Evolutionary conservation across 1,284 basidiomycete species (phyloP).

Genomic region (Volvariella volvacea): DNA sequence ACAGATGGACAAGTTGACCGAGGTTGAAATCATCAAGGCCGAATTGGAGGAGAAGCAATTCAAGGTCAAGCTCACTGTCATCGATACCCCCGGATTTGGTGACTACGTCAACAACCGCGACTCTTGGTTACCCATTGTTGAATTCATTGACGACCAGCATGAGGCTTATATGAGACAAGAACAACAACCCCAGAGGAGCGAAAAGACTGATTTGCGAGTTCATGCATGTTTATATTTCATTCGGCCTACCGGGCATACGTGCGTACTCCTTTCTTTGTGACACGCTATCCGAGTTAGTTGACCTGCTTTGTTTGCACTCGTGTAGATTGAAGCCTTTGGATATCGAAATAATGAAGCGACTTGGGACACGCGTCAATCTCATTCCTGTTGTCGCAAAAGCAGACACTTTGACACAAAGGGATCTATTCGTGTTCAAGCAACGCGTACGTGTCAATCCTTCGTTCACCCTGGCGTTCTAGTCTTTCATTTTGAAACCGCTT

Average conservation of each 20-base stretch:
- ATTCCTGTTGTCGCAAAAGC: conserved; percentile 98
- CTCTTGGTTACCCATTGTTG: conserved; percentile 96
- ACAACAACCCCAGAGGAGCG: conserved; percentile 90
- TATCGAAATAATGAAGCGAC: conserved; percentile 98
- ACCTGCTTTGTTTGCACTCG: conserved; percentile 4
- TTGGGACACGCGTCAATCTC: conserved; percentile 93
- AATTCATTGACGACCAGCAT: conserved; percentile 99
- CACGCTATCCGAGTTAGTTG: conserved; percentile 4
- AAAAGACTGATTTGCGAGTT: conserved; percentile 94
- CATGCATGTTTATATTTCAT: conserved; percentile 99
- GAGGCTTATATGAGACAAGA: conserved; percentile 99
- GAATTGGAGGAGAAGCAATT: conserved; percentile 99
- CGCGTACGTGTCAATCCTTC: conserved; percentile 71
- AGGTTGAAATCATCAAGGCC: conserved; percentile 95
- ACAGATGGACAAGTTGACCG: conserved; percentile 98
- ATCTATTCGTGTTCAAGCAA: conserved; percentile 90
- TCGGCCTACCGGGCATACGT: conserved; percentile 94
- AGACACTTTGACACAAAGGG: conserved; percentile 92
- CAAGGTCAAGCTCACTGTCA: conserved; percentile 98
- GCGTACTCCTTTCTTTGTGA: conserved; percentile 24
- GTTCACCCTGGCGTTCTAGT: background rate
- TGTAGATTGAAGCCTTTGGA: conserved; percentile 91
- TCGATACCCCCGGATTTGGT: conserved; percentile 97
- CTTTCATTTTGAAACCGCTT: conserved; percentile 1
- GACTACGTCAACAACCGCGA: conserved; percentile 99